These are phyloP conservation scores for Pseudocercospora crystallina DNA, from an alignment of 2,329 filamentous ascomycete genomes.

Conservation along the genomic window DNA sequence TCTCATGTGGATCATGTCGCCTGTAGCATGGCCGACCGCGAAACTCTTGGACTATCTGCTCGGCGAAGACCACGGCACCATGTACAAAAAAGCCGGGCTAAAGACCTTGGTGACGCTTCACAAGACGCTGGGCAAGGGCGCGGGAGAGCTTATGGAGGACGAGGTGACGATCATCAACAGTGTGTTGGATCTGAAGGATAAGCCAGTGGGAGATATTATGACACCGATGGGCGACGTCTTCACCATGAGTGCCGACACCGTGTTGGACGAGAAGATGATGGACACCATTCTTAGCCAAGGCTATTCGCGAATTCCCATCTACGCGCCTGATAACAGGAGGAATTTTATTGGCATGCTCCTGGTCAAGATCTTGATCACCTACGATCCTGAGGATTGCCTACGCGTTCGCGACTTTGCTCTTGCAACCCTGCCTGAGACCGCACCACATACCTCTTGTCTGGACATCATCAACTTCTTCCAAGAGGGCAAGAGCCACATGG, in stretches of 20 bases:
- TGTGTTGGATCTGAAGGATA: slow-evolving; percentile 93
- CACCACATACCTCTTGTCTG: slow-evolving; percentile 91
- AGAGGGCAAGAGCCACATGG: slow-evolving; percentile 98
- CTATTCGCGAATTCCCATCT: slow-evolving; percentile 94
- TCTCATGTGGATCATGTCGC: slow-evolving; percentile 90
- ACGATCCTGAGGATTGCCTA: slow-evolving; percentile 90
- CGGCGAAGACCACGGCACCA: slow-evolving; percentile 90
- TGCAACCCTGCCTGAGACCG: slow-evolving; percentile 90
- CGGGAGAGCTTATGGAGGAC: slow-evolving; percentile 86
- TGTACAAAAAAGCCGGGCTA: slow-evolving; percentile 96
- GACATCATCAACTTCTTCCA: slow-evolving; percentile 99
- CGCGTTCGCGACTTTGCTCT: slow-evolving; percentile 87
- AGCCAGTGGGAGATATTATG: slow-evolving; percentile 94
- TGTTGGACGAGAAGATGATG: slow-evolving; percentile 92
- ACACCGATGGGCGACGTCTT: slow-evolving; percentile 98
- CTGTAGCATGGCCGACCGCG: slow-evolving; percentile 89
- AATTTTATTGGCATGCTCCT: slow-evolving; percentile 98
- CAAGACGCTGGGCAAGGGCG: slow-evolving; percentile 81
- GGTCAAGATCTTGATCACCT: slow-evolving; percentile 98
- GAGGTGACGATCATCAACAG: slow-evolving; percentile 99
- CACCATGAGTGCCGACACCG: slow-evolving; percentile 90
- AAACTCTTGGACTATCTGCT: slow-evolving; percentile 92
- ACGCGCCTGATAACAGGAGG: slow-evolving; percentile 75
- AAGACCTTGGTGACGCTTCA: slow-evolving; percentile 96
- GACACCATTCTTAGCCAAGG: slow-evolving; percentile 88